Conservation (phyloP, 495 filamentous ascomycete species). For the Neurospora hispaniola region DNA sequence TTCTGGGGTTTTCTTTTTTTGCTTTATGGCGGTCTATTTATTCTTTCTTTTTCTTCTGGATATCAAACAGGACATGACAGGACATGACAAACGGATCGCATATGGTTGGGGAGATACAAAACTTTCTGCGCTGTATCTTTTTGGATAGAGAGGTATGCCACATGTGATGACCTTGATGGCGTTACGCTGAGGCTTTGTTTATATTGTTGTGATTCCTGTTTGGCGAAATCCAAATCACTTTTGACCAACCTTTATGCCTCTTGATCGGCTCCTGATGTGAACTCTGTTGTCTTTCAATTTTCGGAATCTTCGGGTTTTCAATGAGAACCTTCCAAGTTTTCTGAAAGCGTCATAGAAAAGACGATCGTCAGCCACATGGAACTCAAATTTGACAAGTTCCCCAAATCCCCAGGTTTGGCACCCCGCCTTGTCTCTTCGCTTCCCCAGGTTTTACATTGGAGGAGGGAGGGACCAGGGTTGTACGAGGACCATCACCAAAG, state of each 20-base stretch:
- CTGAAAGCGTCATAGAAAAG: not conserved
- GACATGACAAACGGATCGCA: not conserved
- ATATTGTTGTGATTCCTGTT: not conserved
- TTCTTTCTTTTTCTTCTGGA: not conserved
- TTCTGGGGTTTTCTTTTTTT: not conserved
- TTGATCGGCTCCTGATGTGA: not conserved
- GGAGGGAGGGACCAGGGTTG: not conserved
- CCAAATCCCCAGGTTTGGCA: not conserved
- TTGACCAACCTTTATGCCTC: not conserved
- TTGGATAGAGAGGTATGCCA: not conserved
- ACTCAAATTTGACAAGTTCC: not conserved
- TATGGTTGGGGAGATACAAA: not conserved
- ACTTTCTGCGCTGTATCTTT: not conserved
- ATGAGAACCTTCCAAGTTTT: not conserved
- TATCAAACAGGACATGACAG: not conserved
- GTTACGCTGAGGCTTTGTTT: not conserved
- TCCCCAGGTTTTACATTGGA: not conserved
- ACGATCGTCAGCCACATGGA: not conserved
- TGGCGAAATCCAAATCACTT: not conserved
- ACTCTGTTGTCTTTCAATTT: not conserved
- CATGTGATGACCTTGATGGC: not conserved
- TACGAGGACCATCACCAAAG: not conserved
- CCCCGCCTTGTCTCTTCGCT: not conserved
- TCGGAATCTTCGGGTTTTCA: not conserved
- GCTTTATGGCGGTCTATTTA: not conserved